Conservation (phyloP, 2,329 filamentous ascomycete species). For the Colletotrichum musicola region DNA sequence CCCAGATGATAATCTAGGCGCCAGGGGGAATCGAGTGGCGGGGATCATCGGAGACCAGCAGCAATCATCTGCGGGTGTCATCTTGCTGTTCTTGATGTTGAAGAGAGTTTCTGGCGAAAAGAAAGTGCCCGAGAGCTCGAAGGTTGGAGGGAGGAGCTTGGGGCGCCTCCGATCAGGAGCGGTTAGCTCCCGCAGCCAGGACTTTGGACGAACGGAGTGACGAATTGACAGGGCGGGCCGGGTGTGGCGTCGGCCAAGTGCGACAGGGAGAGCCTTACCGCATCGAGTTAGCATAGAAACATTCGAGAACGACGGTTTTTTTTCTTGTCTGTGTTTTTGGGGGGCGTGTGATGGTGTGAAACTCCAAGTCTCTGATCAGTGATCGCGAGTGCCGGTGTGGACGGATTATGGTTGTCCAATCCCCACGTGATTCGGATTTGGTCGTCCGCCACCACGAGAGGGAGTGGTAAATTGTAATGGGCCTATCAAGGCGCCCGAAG, state of each 20-base stretch:
- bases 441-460: constrained; percentile 6
- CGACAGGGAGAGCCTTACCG: background rate
- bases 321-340: background rate
- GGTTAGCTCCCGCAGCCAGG: constrained; percentile 28
- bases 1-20: too few relatives aligned
- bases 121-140: background rate
- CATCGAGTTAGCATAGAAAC: constrained; percentile 26
- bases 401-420: constrained; percentile 4
- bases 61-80: background rate
- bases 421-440: background rate
- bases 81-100: background rate
- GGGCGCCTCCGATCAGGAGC: constrained; percentile 20
- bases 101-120: background rate
- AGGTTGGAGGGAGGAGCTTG: background rate
- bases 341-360: background rate
- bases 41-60: background rate
- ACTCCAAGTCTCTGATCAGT: background rate
- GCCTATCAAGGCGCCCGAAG: background rate
- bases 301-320: constrained; percentile 30
- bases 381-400: background rate
- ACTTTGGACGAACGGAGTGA: constrained; percentile 18
- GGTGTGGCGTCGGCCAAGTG: constrained; percentile 34
- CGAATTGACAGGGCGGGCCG: constrained; percentile 30
- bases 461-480: background rate
- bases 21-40: background rate